These are phyloP conservation scores for Pichia sp. DNA, from an alignment of 1,139 yeast genomes.

Conservation along the genomic window DNA sequence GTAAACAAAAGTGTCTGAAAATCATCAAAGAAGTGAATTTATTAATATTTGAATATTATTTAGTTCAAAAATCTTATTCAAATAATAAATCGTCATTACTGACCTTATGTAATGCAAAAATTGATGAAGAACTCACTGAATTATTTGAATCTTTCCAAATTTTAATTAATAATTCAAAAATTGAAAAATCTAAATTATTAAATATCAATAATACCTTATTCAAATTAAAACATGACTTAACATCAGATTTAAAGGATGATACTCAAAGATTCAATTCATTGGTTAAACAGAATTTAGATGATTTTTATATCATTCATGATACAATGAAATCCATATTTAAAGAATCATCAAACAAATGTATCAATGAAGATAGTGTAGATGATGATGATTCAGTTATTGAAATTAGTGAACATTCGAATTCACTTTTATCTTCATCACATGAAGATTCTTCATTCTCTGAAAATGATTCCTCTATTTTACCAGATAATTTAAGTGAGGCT, in stretches of 20 bases:
- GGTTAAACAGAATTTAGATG: constrained; percentile 24
- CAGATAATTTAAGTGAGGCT: not conserved
- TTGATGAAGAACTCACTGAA: constrained; percentile 14
- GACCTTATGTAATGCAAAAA: constrained; percentile 19
- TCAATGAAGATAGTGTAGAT: not conserved
- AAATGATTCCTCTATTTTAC: constrained; percentile 4
- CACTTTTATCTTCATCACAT: constrained; percentile 1
- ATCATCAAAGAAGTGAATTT: constrained; percentile 22
- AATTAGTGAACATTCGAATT: constrained; percentile 10
- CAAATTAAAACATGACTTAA: constrained; percentile 17
- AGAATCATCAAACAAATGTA: not conserved
- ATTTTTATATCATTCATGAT: constrained; percentile 24
- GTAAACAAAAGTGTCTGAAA: constrained; percentile 21
- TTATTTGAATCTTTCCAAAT: constrained; percentile 15
- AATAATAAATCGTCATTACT: constrained; percentile 12
- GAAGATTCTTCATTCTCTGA: constrained; percentile 12
- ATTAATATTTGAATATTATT: constrained; percentile 23
- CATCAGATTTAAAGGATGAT: constrained; percentile 20
- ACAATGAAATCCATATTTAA: constrained; percentile 18
- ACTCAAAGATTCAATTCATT: constrained; percentile 19
- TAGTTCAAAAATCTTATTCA: constrained; percentile 17
- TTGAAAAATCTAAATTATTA: constrained; percentile 11
- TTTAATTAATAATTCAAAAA: constrained; percentile 5
- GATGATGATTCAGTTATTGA: constrained; percentile 13
- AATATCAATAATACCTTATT: constrained; percentile 12